Conservation (phyloP, 2,329 filamentous ascomycete species). For the Sclerotinia glacialis region DNA sequence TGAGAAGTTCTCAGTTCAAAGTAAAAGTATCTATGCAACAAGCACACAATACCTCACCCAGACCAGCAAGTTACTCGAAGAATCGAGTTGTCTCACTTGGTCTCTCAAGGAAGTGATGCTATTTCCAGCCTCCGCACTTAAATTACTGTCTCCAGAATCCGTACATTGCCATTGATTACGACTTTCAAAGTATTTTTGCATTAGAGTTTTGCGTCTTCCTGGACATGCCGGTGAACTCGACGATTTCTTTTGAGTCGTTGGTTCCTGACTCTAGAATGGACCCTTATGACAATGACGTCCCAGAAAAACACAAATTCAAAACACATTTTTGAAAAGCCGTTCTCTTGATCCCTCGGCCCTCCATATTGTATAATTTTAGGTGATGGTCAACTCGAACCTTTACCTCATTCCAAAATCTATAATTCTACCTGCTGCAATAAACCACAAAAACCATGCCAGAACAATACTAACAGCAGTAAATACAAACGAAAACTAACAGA, state of each 20-base stretch:
- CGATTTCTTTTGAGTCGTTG: not conserved
- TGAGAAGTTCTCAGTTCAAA: not conserved
- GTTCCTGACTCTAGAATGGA: not conserved
- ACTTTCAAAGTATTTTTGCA: not conserved
- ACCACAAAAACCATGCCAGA: not conserved
- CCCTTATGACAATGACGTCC: not conserved
- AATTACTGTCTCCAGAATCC: not conserved
- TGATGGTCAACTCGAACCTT: not conserved
- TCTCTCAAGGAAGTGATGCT: not conserved
- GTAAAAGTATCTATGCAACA: not conserved
- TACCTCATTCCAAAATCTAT: not conserved
- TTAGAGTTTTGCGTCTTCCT: not conserved
- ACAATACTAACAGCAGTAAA: not conserved
- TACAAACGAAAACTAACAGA: not conserved
- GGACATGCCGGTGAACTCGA: not conserved
- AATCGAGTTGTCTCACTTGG: not conserved
- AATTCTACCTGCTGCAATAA: not conserved
- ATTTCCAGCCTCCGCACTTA: not conserved
- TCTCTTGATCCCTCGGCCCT: not conserved
- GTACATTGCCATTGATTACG: not conserved
- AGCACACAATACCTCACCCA: not conserved
- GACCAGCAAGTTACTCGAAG: not conserved
- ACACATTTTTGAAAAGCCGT: not conserved
- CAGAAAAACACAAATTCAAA: not conserved
- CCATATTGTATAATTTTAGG: not conserved